Conservation (phyloP, 2,329 filamentous ascomycete genomes). For the Lasiodiplodia theobromae region DNA sequence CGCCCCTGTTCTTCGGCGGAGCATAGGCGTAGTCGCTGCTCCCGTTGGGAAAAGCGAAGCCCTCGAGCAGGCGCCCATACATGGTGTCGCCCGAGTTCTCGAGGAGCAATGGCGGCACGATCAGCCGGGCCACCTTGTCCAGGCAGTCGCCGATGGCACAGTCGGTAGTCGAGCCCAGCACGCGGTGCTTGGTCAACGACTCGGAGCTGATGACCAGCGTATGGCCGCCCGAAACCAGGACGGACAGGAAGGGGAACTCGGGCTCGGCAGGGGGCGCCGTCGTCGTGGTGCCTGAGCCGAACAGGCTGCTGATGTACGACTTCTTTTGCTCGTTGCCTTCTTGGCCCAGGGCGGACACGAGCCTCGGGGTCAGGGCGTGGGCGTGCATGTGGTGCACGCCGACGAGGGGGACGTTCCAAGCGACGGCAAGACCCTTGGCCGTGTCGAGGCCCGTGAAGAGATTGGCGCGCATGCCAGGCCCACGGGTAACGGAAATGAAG, state of each 20-base stretch:
- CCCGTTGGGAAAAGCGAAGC: constrained; percentile 73
- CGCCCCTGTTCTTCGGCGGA: constrained; percentile 65
- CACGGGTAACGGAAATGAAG: constrained; percentile 87
- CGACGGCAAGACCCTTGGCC: constrained; percentile 85
- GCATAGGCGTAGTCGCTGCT: constrained; percentile 58
- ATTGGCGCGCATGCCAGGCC: constrained; percentile 85
- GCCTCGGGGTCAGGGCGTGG: constrained; percentile 85
- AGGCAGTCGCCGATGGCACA: constrained; percentile 89
- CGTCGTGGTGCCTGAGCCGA: background rate
- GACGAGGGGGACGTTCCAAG: constrained; percentile 82
- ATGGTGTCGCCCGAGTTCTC: constrained; percentile 67
- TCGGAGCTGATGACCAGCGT: constrained; percentile 82
- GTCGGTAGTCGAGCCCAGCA: constrained; percentile 77
- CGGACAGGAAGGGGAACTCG: constrained; percentile 81
- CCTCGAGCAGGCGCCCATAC: constrained; percentile 81
- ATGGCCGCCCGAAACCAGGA: constrained; percentile 92
- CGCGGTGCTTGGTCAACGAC: constrained; percentile 71
- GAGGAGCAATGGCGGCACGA: constrained; percentile 71
- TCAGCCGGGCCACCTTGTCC: constrained; percentile 82
- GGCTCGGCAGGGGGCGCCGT: constrained; percentile 48
- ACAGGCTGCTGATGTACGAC: background rate
- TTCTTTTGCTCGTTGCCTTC: background rate
- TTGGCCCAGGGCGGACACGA: constrained; percentile 64
- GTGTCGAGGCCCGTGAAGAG: constrained; percentile 79
- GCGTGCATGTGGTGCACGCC: constrained; percentile 94